Evolutionary conservation across 805 yeast species (phyloP).

Genomic region (Metschnikowia baotianmanensis): DNA sequence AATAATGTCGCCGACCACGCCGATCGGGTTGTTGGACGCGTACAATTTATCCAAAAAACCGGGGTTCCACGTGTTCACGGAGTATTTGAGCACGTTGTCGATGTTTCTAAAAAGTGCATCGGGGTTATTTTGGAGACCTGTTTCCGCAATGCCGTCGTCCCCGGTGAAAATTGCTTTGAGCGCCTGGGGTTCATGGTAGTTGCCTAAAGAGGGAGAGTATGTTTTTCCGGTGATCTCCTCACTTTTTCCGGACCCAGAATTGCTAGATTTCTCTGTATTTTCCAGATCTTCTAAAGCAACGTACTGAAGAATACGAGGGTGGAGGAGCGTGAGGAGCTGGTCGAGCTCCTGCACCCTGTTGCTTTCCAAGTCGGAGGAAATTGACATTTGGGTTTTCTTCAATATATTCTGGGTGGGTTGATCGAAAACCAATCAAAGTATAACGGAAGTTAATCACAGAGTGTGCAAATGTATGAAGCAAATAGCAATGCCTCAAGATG

Average conservation of each 20-base stretch:
- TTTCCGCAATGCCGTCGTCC: slow-evolving; percentile 28
- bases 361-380: slow-evolving; percentile 37
- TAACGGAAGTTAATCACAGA: too few relatives aligned
- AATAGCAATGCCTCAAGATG: too few relatives aligned
- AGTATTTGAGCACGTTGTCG: slow-evolving; percentile 57
- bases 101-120: slow-evolving; percentile 45
- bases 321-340: slow-evolving; percentile 47
- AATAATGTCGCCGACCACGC: slow-evolving; percentile 68
- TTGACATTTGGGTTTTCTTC: slow-evolving; percentile 13
- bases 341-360: slow-evolving; percentile 59
- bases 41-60: slow-evolving; percentile 83
- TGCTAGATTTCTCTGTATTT: too few relatives aligned
- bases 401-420: too few relatives aligned
- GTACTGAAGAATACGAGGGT: slow-evolving; percentile 52
- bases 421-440: too few relatives aligned
- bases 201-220: slow-evolving; percentile 56
- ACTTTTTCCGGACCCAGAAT: too few relatives aligned
- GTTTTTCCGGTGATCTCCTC: too few relatives aligned
- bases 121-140: slow-evolving; percentile 37
- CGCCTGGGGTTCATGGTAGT: slow-evolving; percentile 48
- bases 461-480: too few relatives aligned
- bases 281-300: slow-evolving; percentile 46
- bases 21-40: slow-evolving; percentile 84
- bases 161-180: slow-evolving; percentile 37
- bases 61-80: slow-evolving; percentile 84